These are phyloP conservation scores for Coemansia sp. DNA, from an alignment of 192 early-diverging fungal species.

Conservation along the genomic window DNA sequence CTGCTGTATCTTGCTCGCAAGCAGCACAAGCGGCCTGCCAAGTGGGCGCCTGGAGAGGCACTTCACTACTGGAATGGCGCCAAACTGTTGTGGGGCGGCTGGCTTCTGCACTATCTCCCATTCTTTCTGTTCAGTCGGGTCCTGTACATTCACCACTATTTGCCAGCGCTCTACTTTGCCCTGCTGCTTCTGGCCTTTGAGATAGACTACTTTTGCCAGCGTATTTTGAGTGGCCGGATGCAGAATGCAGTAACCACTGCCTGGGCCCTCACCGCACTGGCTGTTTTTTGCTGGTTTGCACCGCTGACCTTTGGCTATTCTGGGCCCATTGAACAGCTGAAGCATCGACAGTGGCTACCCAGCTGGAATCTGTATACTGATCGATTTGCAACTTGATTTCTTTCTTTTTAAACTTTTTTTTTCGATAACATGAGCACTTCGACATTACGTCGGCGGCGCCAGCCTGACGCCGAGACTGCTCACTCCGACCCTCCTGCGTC, in stretches of 20 bases:
- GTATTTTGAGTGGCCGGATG: slow-evolving; percentile 51
- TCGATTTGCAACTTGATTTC: slow-evolving; percentile 10
- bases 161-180: slow-evolving; percentile 79
- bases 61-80: slow-evolving; percentile 55
- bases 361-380: slow-evolving; percentile 28
- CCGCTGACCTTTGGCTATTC: slow-evolving; percentile 74
- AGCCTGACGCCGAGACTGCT: background rate
- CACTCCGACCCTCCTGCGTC: too few species aligned
- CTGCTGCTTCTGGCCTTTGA: slow-evolving; percentile 72
- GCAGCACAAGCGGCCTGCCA: slow-evolving; percentile 3
- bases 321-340: slow-evolving; percentile 31
- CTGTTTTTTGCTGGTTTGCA: slow-evolving; percentile 63
- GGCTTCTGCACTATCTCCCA: slow-evolving; percentile 80
- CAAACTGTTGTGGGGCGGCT: slow-evolving; percentile 80
- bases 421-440: background rate
- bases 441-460: background rate
- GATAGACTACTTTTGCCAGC: slow-evolving; percentile 62
- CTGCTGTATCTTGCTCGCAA: slow-evolving; percentile 14
- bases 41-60: slow-evolving; percentile 29
- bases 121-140: slow-evolving; percentile 88
- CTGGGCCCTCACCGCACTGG: slow-evolving; percentile 22
- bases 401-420: background rate
- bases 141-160: slow-evolving; percentile 90
- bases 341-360: slow-evolving; percentile 46
- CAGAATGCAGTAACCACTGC: slow-evolving; percentile 44